Evolutionary conservation across 2,329 filamentous ascomycete species (phyloP).

Genomic region (Sarocladium oryzae): DNA sequence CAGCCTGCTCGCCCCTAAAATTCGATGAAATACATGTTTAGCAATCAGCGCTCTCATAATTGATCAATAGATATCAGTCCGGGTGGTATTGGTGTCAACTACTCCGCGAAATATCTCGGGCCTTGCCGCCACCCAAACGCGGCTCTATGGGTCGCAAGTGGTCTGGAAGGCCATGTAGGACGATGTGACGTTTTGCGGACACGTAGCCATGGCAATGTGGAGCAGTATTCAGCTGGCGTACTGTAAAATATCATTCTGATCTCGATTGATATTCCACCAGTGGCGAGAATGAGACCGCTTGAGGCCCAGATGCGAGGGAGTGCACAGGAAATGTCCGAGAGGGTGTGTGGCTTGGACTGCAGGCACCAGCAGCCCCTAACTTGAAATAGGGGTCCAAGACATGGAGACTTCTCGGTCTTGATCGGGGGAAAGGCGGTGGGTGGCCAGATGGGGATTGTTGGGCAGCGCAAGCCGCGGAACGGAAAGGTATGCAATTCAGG

Average conservation of each 20-base stretch:
- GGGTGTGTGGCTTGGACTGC: not conserved
- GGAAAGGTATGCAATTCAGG: not conserved
- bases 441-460: not conserved
- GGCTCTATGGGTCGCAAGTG: not conserved
- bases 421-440: constrained; percentile 1
- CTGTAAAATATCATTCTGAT: not conserved
- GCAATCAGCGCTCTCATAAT: not conserved
- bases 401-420: constrained; percentile 4
- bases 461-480: not conserved
- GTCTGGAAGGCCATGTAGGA: not conserved
- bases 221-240: not conserved
- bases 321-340: not conserved
- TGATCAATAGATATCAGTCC: not conserved
- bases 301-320: no score
- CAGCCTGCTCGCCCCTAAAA: constrained; percentile 48
- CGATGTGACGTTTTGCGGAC: not conserved
- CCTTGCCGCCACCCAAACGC: not conserved
- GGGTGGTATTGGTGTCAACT: not conserved
- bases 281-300: no score
- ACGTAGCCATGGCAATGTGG: not conserved
- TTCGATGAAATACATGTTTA: not conserved
- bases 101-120: not conserved
- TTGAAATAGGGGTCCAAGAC: not conserved
- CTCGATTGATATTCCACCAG: no score
- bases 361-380: not conserved